phyloP scores from a whole-genome alignment of 2,329 filamentous ascomycete genomes.

The Aquanectria penicillioides region DNA sequence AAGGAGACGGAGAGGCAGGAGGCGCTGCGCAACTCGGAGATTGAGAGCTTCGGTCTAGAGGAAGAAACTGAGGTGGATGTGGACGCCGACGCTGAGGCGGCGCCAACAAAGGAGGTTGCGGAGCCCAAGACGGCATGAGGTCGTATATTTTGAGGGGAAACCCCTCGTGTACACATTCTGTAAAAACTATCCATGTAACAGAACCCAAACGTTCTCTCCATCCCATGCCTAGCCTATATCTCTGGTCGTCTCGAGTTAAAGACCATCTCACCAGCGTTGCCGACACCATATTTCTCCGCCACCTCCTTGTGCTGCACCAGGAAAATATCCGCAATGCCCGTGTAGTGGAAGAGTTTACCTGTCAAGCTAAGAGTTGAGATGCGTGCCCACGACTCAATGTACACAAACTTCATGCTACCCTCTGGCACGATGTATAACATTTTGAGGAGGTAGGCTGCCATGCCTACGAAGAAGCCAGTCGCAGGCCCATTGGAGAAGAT shows the following conservation, averaged over 20 bases:
- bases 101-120: constrained; percentile 23
- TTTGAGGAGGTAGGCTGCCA: constrained; percentile 61
- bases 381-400: constrained; percentile 92
- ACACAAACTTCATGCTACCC: constrained; percentile 77
- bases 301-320: constrained; percentile 83
- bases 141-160: constrained; percentile 2
- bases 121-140: constrained; percentile 25
- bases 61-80: constrained; percentile 43
- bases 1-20: constrained; percentile 56
- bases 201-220: constrained; percentile 6
- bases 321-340: constrained; percentile 77
- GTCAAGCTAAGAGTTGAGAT: constrained; percentile 86
- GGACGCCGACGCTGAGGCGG: constrained; percentile 33
- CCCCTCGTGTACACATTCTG: constrained; percentile 32
- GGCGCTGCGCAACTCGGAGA: constrained; percentile 52
- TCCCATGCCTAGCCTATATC: neutral
- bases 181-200: constrained; percentile 34
- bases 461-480: constrained; percentile 80
- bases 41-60: constrained; percentile 54
- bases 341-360: constrained; percentile 76
- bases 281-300: constrained; percentile 55
- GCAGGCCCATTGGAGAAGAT: constrained; percentile 91
- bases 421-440: constrained; percentile 56
- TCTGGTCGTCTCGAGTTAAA: constrained; percentile 48
- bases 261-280: constrained; percentile 52